Base-by-base conservation (phyloP, 495 filamentous ascomycete species). In the Hypoxylon intermedium region DNA sequence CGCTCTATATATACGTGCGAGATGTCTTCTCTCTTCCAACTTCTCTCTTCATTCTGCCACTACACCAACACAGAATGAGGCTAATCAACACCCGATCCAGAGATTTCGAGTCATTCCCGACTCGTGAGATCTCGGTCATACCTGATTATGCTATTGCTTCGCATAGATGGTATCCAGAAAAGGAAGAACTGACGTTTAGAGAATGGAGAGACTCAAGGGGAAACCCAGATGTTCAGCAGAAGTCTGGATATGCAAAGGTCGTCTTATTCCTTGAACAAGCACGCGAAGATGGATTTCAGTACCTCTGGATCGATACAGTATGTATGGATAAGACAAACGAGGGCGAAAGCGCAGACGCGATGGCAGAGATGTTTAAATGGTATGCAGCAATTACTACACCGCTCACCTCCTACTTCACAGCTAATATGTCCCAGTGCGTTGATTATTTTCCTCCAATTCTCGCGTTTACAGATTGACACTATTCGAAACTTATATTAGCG, bases 131-230 rank as follows among this genome's bases (percentile, higher is more conserved):
- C 5, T 30, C 26, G 5, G 43, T 21, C 3, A 48, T 48, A 7
- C 45, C 45, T 20, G 18, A 33, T 9, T 48, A 48, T 16, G 45
- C 26, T 16, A 48, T 48, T 9, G 15, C 31, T 15, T 48, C 45
- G 12, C 45, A 48, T 12, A 30, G 4, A 3, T 48, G 45, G 45
- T 2, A 33, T 11, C 1, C 7, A 16, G 45, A 13, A 13, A 21
- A 47, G 3, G 23, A 18, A 2, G 12, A 19, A 19, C 23, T 46
- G 6, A 30, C 43, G 1, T 30, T 34, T 13, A 4, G 12, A 26
- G 4, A 26, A 26, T 26, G 24, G 24, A 34, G 26, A 30, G 5
- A 30, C 9, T 30, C 9, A 5, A 30, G 26, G 26, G 5, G 26
- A 30, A 9, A 5, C 26, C 26, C 9, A 2, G 31, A 34, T 13